phyloP scores from a whole-genome alignment of 2,329 filamentous ascomycete genomes.

The Colletotrichum chrysophilum region DNA sequence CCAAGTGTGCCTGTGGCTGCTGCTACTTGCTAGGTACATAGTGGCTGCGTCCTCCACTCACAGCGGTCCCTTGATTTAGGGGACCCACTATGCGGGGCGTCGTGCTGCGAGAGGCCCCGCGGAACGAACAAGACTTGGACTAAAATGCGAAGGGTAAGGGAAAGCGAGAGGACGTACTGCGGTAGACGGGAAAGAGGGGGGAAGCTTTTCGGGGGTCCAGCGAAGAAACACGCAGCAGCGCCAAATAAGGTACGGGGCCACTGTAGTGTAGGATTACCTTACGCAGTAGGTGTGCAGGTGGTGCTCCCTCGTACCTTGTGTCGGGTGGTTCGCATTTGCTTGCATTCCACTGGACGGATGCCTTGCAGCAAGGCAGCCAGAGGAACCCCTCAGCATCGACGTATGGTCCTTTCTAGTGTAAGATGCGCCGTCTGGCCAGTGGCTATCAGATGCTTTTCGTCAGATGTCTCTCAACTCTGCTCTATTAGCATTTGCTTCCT shows the following conservation, averaged over 20 bases:
- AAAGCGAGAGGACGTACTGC: neutral
- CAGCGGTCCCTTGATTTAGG: neutral
- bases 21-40: neutral
- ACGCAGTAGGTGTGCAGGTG: too few species aligned
- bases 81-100: neutral
- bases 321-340: neutral
- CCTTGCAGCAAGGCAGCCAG: neutral
- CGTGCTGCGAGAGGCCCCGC: neutral
- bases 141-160: neutral
- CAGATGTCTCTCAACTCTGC: neutral
- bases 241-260: neutral
- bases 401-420: neutral
- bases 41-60: neutral
- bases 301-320: neutral
- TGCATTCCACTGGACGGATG: neutral
- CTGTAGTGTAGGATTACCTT: too few species aligned
- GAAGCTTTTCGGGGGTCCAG: neutral
- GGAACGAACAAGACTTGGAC: neutral
- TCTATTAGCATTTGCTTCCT: neutral
- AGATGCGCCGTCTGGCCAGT: neutral
- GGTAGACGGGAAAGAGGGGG: neutral
- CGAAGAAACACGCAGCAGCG: neutral
- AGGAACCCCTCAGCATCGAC: neutral
- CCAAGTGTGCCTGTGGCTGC: neutral
- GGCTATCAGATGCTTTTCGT: neutral